These are phyloP conservation scores for Candolleomyces eurysporus DNA, from an alignment of 768 basidiomycete genomes.

Conservation along the genomic window DNA sequence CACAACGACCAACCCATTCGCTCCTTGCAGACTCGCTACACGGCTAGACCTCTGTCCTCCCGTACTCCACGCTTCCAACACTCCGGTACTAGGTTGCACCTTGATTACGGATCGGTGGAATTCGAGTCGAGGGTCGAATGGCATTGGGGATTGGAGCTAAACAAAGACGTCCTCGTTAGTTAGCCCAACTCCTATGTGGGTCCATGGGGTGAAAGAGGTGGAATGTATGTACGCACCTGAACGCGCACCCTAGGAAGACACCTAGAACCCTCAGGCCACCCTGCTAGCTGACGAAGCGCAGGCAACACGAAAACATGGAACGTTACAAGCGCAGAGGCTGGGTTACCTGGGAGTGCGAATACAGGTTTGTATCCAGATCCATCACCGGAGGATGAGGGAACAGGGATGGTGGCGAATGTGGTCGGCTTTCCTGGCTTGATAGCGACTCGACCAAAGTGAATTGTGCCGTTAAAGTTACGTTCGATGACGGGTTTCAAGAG, in stretches of 20 bases:
- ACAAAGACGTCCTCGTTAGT: background rate
- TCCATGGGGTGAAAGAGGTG: background rate
- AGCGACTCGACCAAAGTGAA: constrained; percentile 85
- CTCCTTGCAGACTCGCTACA: constrained; percentile 75
- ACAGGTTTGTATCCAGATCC: constrained; percentile 46
- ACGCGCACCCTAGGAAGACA: constrained; percentile 63
- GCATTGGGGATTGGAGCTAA: constrained; percentile 60
- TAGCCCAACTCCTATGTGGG: background rate
- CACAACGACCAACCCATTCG: constrained; percentile 75
- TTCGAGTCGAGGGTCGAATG: constrained; percentile 71
- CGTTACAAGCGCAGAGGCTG: constrained; percentile 83
- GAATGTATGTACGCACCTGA: constrained; percentile 60
- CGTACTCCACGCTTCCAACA: constrained; percentile 60
- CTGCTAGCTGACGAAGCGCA: constrained; percentile 69
- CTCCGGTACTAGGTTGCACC: constrained; percentile 7
- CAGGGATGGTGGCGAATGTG: constrained; percentile 79
- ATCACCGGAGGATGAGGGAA: constrained; percentile 8
- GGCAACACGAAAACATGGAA: constrained; percentile 86
- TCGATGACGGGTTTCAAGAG: constrained; percentile 88
- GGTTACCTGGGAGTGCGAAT: constrained; percentile 89
- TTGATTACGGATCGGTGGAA: constrained; percentile 76
- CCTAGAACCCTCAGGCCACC: constrained; percentile 53
- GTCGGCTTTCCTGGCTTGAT: constrained; percentile 89
- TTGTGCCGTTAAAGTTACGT: constrained; percentile 65
- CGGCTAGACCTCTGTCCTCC: constrained; percentile 86